These are phyloP conservation scores for Xylaria sp. DNA, from an alignment of 2,329 filamentous ascomycete species.

Conservation along the genomic window DNA sequence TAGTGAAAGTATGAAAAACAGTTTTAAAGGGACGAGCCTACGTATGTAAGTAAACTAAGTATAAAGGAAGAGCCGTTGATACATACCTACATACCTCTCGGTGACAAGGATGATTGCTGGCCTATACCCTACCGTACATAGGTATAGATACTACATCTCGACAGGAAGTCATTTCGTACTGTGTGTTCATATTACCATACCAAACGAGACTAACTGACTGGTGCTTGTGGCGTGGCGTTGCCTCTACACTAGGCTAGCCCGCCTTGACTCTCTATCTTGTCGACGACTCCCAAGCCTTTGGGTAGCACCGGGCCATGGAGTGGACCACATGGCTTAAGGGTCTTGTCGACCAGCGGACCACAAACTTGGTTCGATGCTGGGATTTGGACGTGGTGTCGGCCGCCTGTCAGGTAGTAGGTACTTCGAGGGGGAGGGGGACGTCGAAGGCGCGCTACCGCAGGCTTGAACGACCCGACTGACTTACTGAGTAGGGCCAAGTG, in stretches of 20 bases:
- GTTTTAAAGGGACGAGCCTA: not conserved
- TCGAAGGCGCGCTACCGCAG: not conserved
- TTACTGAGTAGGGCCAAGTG: not conserved
- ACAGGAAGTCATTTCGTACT: constrained; percentile 39
- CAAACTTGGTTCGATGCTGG: constrained; percentile 26
- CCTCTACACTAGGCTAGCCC: constrained; percentile 36
- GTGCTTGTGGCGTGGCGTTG: constrained; percentile 44
- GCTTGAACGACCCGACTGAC: constrained; percentile 30
- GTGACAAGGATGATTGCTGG: not conserved
- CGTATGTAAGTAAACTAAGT: not conserved
- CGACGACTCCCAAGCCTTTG: constrained; percentile 39
- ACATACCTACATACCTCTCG: not conserved
- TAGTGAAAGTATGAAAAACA: too few relatives aligned
- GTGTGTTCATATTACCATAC: constrained; percentile 42
- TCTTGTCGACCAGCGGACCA: constrained; percentile 32
- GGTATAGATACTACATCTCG: not conserved
- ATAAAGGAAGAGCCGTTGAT: not conserved
- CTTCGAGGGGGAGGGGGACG: not conserved
- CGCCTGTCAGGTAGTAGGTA: not conserved
- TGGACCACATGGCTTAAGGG: constrained; percentile 51
- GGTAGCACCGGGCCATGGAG: constrained; percentile 45
- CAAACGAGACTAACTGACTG: constrained; percentile 42
- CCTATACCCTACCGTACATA: not conserved
- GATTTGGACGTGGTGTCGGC: not conserved
- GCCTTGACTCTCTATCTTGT: constrained; percentile 36